These are phyloP conservation scores for Talinum fruticosum DNA, from an alignment of 148 eudicot species.

Conservation along the genomic window DNA sequence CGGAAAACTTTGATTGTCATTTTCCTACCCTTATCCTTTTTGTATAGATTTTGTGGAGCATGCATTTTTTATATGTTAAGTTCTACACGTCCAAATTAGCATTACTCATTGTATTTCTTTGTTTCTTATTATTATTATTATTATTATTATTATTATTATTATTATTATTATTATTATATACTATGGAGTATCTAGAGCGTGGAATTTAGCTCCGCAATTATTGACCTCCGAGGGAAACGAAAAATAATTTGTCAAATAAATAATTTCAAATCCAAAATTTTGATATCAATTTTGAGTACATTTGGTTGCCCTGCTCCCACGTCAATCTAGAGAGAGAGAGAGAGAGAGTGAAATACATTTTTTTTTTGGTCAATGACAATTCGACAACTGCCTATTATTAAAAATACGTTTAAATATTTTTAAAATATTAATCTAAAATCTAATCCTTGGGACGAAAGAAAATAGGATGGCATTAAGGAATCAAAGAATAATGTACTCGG, in stretches of 20 bases:
- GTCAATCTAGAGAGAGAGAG: not conserved
- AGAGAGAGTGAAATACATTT: not conserved
- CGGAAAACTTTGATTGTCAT: no score
- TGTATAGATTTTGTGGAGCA: no score
- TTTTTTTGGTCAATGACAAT: slow-evolving; percentile 17
- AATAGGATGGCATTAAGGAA: slow-evolving; percentile 13
- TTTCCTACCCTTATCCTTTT: no score
- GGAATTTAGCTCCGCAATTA: no score
- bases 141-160: no score
- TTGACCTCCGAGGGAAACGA: no score
- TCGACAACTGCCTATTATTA: not conserved
- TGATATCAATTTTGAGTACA: no score
- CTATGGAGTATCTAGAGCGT: not conserved
- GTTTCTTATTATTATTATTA: no score
- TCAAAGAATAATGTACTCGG: not conserved
- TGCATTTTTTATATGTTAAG: no score
- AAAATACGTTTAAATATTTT: not conserved
- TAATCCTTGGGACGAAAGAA: slow-evolving; percentile 14
- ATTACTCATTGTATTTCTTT: not conserved
- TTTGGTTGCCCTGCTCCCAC: slow-evolving; percentile 1
- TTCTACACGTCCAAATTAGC: not conserved
- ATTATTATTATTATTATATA: no score
- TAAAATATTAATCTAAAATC: not conserved
- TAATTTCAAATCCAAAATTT: no score
- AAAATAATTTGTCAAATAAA: no score